Conservation (phyloP, 139 green algal species). For the Picochlorum sp. region DNA sequence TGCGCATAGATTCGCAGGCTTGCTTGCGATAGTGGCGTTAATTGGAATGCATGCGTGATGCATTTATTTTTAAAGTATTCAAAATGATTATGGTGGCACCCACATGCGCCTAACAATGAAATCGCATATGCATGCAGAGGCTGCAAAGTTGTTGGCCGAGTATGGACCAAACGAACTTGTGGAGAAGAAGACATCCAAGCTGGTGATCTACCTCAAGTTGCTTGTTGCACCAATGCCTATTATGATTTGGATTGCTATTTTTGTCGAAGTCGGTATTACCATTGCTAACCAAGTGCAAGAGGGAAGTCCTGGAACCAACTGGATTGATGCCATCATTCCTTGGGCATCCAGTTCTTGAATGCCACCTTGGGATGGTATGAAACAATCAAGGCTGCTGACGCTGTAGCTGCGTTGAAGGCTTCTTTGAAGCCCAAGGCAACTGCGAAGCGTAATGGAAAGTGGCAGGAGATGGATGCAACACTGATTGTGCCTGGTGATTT, state of each 20-base stretch:
- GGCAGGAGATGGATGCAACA: constrained; percentile 54
- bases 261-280: constrained; percentile 62
- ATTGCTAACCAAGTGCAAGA: neutral
- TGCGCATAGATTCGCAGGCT: no score
- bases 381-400: constrained; percentile 69
- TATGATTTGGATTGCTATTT: constrained; percentile 85
- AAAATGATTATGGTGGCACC: no score
- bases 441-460: constrained; percentile 64
- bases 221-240: constrained; percentile 75
- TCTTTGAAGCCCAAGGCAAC: constrained; percentile 71
- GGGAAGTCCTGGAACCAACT: constrained; percentile 30
- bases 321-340: constrained; percentile 69
- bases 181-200: constrained; percentile 57
- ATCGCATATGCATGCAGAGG: constrained; percentile 41
- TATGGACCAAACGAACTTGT: constrained; percentile 67
- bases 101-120: no score
- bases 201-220: constrained; percentile 51
- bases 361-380: constrained; percentile 72
- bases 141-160: constrained; percentile 35
- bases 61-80: no score
- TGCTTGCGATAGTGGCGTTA: no score
- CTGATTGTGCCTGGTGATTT: constrained; percentile 69
- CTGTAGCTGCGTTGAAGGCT: constrained; percentile 71
- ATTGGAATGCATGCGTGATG: no score
- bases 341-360: constrained; percentile 79